Conservation (phyloP, 768 basidiomycete species). For the Galerina sulciceps region DNA sequence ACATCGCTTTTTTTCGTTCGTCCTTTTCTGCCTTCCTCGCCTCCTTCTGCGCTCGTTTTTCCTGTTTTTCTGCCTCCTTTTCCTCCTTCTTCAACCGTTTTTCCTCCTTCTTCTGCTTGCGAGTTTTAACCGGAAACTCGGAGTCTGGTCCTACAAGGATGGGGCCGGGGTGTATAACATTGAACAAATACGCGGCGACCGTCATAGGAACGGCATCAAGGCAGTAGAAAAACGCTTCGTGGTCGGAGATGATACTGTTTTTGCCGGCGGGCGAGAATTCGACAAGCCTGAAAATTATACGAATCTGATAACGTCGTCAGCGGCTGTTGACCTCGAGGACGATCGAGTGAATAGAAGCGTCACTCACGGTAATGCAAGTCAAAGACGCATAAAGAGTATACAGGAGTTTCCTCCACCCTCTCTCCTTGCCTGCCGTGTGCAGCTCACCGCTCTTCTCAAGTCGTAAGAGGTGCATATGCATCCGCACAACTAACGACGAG, state of each 20-base stretch:
- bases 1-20: background rate
- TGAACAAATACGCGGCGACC: slow-evolving; percentile 1
- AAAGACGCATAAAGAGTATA: slow-evolving; percentile 6
- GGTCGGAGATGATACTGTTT: background rate
- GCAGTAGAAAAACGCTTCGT: slow-evolving; percentile 9
- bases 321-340: background rate
- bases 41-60: background rate
- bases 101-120: background rate
- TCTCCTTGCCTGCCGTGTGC: background rate
- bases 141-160: slow-evolving; percentile 1
- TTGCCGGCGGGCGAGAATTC: slow-evolving; percentile 7
- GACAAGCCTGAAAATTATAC: slow-evolving; percentile 3
- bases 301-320: background rate
- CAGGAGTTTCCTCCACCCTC: slow-evolving; percentile 4
- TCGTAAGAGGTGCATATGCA: background rate
- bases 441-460: background rate
- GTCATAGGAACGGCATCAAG: slow-evolving; percentile 6
- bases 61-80: background rate
- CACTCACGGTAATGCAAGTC: slow-evolving; percentile 1
- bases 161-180: background rate
- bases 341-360: background rate
- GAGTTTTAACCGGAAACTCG: background rate
- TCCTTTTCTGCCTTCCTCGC: background rate
- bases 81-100: background rate
- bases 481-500: background rate